phyloP scores from a whole-genome alignment of 495 filamentous ascomycete species.

The Aspergillus mulundensis region DNA sequence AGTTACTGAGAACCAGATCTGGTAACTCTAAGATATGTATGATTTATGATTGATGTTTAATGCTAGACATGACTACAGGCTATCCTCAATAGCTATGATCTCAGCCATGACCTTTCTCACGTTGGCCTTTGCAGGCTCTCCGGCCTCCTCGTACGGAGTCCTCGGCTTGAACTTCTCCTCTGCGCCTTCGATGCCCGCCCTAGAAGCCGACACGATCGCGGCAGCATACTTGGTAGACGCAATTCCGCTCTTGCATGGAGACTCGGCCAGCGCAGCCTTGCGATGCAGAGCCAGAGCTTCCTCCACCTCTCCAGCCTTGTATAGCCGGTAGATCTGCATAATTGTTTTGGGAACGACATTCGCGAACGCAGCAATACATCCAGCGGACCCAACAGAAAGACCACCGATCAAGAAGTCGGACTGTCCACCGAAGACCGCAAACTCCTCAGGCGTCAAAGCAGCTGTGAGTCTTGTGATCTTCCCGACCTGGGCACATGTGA shows the following conservation, averaged over 20 bases:
- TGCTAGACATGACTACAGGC: conserved; percentile 5
- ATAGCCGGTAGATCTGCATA: conserved; percentile 50
- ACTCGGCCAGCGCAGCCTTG: conserved; percentile 49
- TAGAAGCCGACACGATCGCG: conserved; percentile 48
- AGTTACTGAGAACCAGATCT: conserved; percentile 36
- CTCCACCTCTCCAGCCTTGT: conserved; percentile 40
- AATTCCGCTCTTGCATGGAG: conserved; percentile 56
- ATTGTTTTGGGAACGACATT: conserved; percentile 61
- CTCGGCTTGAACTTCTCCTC: conserved; percentile 53
- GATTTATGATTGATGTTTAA: background rate
- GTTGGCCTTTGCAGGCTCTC: conserved; percentile 43
- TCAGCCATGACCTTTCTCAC: conserved; percentile 43
- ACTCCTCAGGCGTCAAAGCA: conserved; percentile 50
- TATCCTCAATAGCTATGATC: conserved; percentile 13
- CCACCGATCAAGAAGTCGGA: conserved; percentile 67
- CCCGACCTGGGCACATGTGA: conserved; percentile 66
- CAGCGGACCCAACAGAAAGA: conserved; percentile 50
- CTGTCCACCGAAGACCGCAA: conserved; percentile 65
- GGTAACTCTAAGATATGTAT: conserved; percentile 16
- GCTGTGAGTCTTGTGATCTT: conserved; percentile 58
- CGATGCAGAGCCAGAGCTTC: conserved; percentile 56
- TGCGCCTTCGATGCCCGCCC: conserved; percentile 53
- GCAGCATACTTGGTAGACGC: conserved; percentile 62
- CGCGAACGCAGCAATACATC: conserved; percentile 63
- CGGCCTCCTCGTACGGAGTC: conserved; percentile 54